Base-by-base conservation (phyloP, 2,329 filamentous ascomycete genomes). In the Coniella lustricola region DNA sequence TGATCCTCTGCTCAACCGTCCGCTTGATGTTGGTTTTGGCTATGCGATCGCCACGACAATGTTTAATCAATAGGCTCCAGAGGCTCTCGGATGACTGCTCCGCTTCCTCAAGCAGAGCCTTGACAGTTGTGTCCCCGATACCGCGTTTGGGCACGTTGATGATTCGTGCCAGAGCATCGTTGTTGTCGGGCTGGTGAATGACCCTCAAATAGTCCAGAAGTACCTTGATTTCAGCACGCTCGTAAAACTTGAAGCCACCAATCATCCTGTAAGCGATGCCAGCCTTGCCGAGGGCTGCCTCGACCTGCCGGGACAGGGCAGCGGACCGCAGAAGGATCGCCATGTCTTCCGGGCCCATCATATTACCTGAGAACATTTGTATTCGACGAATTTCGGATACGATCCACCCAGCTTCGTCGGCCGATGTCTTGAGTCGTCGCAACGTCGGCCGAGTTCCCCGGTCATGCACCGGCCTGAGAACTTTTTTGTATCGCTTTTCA, bases 181-280 rank as follows among this genome's bases (percentile, higher is more conserved):
- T 95, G 62, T 94, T 90, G 39, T 87, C 77, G 1, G 90, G 87
- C 54, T 94, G 85, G 59, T 87, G 81, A 29, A 96, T 81, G 3
- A 94, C 84, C 29, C 90, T 80, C 13, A 97, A 72, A 62, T 98
- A 97, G 62, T 96, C 90, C 3, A 97, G 67, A 1, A 97, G 64
- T 7, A 89, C 75, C 64, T 93, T 94, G 61, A 97, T 85, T 63
- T 98, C 91, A 3, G 81, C 77, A 44, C 93, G 82, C 57, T 98
- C 93, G 60, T 94, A 97, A 63, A 98, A 98, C 50, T 87, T 86
- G 54, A 82, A 80, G 2, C 93, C 91, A 33, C 80, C 91, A 44
- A 97, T 84, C 90, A 97, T 96, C 43, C 82, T 82, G 65, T 97
- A 98, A 0, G 90, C 77, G 35, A 97, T 81, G 1, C 90, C 89